phyloP scores from a whole-genome alignment of 192 early-diverging fungal species.

The Coemansia sp. region DNA sequence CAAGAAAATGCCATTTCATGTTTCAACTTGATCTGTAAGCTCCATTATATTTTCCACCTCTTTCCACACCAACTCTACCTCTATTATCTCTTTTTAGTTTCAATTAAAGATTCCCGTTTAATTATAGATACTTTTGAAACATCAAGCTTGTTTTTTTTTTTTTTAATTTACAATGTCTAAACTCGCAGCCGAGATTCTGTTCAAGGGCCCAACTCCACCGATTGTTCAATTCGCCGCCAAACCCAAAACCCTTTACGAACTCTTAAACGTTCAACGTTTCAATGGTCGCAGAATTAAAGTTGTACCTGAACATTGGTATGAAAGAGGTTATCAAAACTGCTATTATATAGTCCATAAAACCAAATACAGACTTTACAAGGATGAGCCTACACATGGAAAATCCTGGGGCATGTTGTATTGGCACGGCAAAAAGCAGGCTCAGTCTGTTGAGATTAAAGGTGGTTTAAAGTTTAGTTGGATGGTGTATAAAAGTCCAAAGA shows the following conservation, averaged over 20 bases:
- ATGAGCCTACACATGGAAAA: conserved; percentile 39
- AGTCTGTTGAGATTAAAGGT: conserved; percentile 31
- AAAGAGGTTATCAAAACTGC: conserved; percentile 40
- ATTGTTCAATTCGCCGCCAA: conserved; percentile 14
- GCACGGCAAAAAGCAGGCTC: conserved; percentile 19
- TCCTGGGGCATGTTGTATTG: conserved; percentile 39
- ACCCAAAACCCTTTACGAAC: conserved; percentile 42
- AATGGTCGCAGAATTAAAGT: conserved; percentile 28
- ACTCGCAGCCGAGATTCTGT: conserved; percentile 24
- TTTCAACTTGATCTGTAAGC: neutral
- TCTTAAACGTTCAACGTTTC: conserved; percentile 33
- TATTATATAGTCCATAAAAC: conserved; percentile 29
- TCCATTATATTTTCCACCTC: neutral
- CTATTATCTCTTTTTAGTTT: neutral
- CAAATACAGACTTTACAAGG: conserved; percentile 34
- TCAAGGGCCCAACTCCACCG: conserved; percentile 13
- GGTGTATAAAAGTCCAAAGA: conserved; percentile 27
- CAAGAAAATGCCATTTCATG: neutral
- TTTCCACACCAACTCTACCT: neutral
- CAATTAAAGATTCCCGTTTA: too few species aligned
- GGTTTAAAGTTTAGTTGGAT: conserved; percentile 43
- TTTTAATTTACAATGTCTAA: conserved; percentile 5
- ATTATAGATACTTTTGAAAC: too few species aligned
- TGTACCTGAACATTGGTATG: conserved; percentile 38
- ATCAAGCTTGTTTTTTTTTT: neutral